phyloP scores from a whole-genome alignment of 169 alveolate species.

The Cryptosporidium bovis region DNA sequence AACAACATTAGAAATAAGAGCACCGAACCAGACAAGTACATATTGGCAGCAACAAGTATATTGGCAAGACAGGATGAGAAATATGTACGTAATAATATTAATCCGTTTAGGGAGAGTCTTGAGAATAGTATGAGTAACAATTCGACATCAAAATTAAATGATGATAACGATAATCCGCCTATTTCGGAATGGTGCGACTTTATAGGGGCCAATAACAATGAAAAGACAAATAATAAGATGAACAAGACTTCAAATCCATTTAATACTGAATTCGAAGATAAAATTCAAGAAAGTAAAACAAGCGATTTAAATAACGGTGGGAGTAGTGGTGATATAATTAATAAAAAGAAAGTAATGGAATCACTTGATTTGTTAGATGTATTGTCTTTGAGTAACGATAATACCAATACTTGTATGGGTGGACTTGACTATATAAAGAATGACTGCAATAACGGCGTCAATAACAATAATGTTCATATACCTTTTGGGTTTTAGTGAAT shows the following conservation, averaged over 20 bases:
- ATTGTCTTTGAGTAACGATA: not conserved
- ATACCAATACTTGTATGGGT: no score
- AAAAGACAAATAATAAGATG: not conserved
- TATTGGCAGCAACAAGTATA: slow-evolving; percentile 27
- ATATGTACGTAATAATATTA: not conserved
- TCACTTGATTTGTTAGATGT: slow-evolving; percentile 15
- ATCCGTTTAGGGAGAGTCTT: not conserved
- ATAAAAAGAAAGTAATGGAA: not conserved
- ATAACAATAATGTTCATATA: slow-evolving; percentile 3
- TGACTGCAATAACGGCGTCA: not conserved
- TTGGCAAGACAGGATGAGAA: slow-evolving; percentile 15
- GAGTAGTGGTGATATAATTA: not conserved
- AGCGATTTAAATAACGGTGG: no score
- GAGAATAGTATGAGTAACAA: not conserved
- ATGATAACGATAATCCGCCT: not conserved
- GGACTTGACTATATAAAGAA: no score
- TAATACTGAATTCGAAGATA: no score
- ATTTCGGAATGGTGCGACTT: slow-evolving; percentile 31
- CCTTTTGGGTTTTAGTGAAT: slow-evolving; percentile 24
- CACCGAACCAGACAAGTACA: slow-evolving; percentile 18
- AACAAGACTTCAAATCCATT: not conserved
- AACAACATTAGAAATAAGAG: not conserved
- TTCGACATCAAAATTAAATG: not conserved
- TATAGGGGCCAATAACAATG: slow-evolving; percentile 11
- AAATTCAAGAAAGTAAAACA: not conserved